Evolutionary conservation across 345 rosid genomes (phyloP).

Genomic region (Melastoma malabathricum): DNA sequence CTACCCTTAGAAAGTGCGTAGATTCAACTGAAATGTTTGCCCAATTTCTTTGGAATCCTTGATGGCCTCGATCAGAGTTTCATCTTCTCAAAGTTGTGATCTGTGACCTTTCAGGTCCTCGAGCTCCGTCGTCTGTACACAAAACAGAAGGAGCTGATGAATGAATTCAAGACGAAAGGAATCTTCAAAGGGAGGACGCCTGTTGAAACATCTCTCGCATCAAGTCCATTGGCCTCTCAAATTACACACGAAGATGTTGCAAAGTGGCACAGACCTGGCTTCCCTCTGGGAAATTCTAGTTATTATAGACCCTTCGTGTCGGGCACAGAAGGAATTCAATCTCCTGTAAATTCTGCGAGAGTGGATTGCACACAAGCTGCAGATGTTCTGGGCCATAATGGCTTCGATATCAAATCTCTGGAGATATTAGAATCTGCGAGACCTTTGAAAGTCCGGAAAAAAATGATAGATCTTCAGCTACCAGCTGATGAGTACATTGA

Average conservation of each 20-base stretch:
- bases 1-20: too few species aligned
- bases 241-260: constrained; percentile 40
- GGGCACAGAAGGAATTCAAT: constrained; percentile 31
- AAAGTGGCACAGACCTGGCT: constrained; percentile 48
- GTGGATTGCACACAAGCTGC: constrained; percentile 40
- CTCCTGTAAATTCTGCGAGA: constrained; percentile 43
- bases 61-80: too few species aligned
- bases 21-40: too few species aligned
- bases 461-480: constrained; percentile 82
- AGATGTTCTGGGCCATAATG: constrained; percentile 39
- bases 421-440: constrained; percentile 46
- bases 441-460: constrained; percentile 64
- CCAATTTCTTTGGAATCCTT: too few species aligned
- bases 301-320: constrained; percentile 34
- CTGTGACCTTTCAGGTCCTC: constrained; percentile 23
- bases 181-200: constrained; percentile 19
- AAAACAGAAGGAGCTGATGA: constrained; percentile 61
- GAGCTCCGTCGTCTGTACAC: constrained; percentile 66
- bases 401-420: constrained; percentile 36
- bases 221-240: constrained; percentile 52
- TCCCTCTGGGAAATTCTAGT: constrained; percentile 38
- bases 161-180: constrained; percentile 49
- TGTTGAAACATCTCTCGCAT: constrained; percentile 36
- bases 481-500: constrained; percentile 73
- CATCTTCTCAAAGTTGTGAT: background rate